phyloP scores from a whole-genome alignment of 257 asterid genomes.

The Ehretia macrophylla region DNA sequence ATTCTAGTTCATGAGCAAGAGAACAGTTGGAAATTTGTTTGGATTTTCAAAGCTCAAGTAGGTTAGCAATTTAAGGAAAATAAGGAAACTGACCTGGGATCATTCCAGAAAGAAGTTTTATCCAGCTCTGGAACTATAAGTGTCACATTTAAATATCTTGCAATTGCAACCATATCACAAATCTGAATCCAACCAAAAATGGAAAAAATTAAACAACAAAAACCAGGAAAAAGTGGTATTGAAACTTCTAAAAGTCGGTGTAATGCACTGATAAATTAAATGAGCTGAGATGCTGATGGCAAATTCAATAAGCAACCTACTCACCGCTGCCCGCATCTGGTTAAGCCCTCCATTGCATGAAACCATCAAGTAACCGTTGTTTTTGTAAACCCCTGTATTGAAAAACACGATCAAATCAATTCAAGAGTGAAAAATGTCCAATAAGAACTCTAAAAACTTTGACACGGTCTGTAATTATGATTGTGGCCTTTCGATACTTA shows the following conservation, averaged over 20 bases:
- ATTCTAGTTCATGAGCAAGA: background rate
- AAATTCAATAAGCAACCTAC: slow-evolving; percentile 20
- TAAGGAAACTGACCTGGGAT: slow-evolving; percentile 66
- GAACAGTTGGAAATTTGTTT: background rate
- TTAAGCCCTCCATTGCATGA: slow-evolving; percentile 98
- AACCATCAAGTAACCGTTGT: slow-evolving; percentile 94
- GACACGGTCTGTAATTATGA: too few species aligned
- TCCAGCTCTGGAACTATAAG: slow-evolving; percentile 96
- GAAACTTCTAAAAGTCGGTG: background rate
- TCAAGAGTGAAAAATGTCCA: background rate
- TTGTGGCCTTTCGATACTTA: too few species aligned
- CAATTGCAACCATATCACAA: slow-evolving; percentile 97
- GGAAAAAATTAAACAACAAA: slow-evolving; percentile 4
- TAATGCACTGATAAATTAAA: slow-evolving; percentile 4
- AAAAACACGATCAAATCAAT: slow-evolving; percentile 14
- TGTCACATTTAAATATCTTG: slow-evolving; percentile 87
- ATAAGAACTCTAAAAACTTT: background rate
- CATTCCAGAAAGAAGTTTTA: slow-evolving; percentile 95
- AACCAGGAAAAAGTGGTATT: background rate
- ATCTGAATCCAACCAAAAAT: slow-evolving; percentile 40
- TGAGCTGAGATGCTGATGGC: background rate
- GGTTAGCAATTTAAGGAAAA: background rate
- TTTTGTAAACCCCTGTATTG: slow-evolving; percentile 81
- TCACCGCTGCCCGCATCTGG: slow-evolving; percentile 97
- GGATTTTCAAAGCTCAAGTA: background rate